Percentiles rank a stretch among this genome's conserved stretches.
phyloP scores from a whole-genome alignment of 768 basidiomycete species.

The Rhodotorula diobovata region DNA sequence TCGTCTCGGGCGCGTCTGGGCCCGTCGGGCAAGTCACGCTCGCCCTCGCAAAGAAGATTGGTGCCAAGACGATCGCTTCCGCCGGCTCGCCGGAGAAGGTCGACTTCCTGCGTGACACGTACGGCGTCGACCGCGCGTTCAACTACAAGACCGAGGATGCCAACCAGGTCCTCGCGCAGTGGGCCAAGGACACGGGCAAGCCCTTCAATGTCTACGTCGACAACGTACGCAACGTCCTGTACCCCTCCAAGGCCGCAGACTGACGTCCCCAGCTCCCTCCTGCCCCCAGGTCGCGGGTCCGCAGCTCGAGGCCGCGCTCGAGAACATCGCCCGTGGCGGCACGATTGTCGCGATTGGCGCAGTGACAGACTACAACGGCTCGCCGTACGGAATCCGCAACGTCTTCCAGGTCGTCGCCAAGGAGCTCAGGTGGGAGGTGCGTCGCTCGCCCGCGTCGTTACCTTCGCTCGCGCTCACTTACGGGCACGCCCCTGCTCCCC shows the following conservation, averaged over 20 bases:
- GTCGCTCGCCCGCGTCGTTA: constrained; percentile 11
- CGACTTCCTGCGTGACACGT: constrained; percentile 53
- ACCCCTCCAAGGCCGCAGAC: too few species aligned
- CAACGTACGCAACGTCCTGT: constrained; percentile 26
- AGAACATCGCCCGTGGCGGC: constrained; percentile 32
- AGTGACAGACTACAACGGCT: constrained; percentile 32
- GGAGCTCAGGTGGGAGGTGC: constrained; percentile 40
- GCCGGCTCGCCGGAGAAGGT: constrained; percentile 71
- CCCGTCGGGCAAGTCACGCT: constrained; percentile 50
- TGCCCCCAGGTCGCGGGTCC: constrained; percentile 22
- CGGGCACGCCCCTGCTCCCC: too few species aligned
- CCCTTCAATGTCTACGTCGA: constrained; percentile 43
- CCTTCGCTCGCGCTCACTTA: not conserved
- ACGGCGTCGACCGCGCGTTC: constrained; percentile 66
- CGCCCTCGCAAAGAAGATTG: constrained; percentile 51
- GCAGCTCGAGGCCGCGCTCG: constrained; percentile 41
- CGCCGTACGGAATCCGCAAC: constrained; percentile 37
- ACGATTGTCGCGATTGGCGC: constrained; percentile 30
- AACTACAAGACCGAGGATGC: constrained; percentile 50
- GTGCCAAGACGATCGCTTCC: constrained; percentile 63
- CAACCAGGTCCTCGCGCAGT: constrained; percentile 8
- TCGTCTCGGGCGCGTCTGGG: constrained; percentile 44
- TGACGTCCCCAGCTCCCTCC: too few species aligned
- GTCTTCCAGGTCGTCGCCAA: constrained; percentile 40
- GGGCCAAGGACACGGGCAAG: constrained; percentile 42